Evolutionary conservation across 1,284 basidiomycete species (phyloP).

Genomic region (Melampsora americana): DNA sequence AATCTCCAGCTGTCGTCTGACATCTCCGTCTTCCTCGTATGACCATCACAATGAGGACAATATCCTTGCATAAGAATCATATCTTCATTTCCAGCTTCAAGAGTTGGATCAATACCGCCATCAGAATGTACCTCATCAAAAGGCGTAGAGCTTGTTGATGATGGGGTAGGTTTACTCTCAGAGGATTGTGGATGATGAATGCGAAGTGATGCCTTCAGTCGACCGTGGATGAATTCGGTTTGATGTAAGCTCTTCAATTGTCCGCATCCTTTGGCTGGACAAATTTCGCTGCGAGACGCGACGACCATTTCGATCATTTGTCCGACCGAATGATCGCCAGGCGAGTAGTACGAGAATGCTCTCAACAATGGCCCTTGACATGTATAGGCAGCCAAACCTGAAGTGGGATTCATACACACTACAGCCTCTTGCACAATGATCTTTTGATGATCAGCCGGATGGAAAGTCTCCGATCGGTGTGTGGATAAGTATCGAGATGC

Average conservation of each 20-base stretch:
- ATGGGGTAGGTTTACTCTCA: conserved; percentile 65
- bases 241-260: conserved; percentile 41
- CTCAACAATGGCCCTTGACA: conserved; percentile 42
- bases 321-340: conserved; percentile 43
- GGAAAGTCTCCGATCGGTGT: conserved; percentile 75
- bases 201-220: conserved; percentile 64
- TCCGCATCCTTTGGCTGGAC: conserved; percentile 39
- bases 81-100: conserved; percentile 22
- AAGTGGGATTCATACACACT: conserved; percentile 61
- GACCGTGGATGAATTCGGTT: conserved; percentile 40
- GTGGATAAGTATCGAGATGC: conserved; percentile 84
- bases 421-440: conserved; percentile 73
- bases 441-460: conserved; percentile 88
- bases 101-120: conserved; percentile 52
- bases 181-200: conserved; percentile 70
- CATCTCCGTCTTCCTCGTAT: conserved; percentile 76
- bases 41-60: conserved; percentile 35
- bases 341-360: conserved; percentile 38
- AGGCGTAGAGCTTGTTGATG: conserved; percentile 89
- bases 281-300: conserved; percentile 24
- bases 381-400: conserved; percentile 47
- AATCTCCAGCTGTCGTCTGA: conserved; percentile 78
- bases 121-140: conserved; percentile 64
- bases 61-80: conserved; percentile 40
- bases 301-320: conserved; percentile 61